Evolutionary conservation across 2,329 filamentous ascomycete species (phyloP), one percentile per base, ranked within the genome.

Genomic region (Stagonosporopsis vannaccii): DNA sequence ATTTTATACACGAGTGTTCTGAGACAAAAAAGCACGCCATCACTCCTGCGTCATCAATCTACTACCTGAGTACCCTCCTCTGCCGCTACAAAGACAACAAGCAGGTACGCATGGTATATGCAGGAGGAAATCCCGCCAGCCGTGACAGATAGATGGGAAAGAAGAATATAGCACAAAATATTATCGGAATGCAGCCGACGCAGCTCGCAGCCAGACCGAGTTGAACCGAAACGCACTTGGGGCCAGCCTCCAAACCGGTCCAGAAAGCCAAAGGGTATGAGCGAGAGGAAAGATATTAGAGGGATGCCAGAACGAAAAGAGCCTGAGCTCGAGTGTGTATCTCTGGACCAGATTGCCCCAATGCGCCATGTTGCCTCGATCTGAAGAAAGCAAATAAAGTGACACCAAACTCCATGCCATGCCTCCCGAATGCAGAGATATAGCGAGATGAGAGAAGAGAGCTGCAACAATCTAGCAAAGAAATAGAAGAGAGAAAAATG

Each of bases 241-340:
- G 71, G 72, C 74, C 74, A 76, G 74, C 74, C 74, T 73, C 68
- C 65, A 70, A 58, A 61, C 51, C 56, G 66, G 62, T 71, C 69
- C 69, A 71, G 63, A 69, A 66, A 72, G 59, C 56, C 60, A 67
- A 64, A 66, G 72, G 72, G 71, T 74, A 74, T 74, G 70, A 69
- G 63, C 63, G 65, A 69, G 63, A 68, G 68, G 64, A 71, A 68
- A 69, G 61, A 65, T 74, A 73, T 75, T 73, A 75, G 70, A 62
- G 69, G 63, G 65, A 68, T 67, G 64, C 65, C 65, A 63, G 56
- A 62, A 62, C 49, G 59, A 63, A 51, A 58, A 63, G 68, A 74
- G 71, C 70, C 63, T 65, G 68, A 68, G 73, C 73, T 70, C 71
- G 58, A 59, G 61, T 63, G 63, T 71, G 66, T 72, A 70, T 65